These are phyloP conservation scores for Tarenaya hassleriana DNA, from an alignment of 345 rosid species.

Conservation along the genomic window DNA sequence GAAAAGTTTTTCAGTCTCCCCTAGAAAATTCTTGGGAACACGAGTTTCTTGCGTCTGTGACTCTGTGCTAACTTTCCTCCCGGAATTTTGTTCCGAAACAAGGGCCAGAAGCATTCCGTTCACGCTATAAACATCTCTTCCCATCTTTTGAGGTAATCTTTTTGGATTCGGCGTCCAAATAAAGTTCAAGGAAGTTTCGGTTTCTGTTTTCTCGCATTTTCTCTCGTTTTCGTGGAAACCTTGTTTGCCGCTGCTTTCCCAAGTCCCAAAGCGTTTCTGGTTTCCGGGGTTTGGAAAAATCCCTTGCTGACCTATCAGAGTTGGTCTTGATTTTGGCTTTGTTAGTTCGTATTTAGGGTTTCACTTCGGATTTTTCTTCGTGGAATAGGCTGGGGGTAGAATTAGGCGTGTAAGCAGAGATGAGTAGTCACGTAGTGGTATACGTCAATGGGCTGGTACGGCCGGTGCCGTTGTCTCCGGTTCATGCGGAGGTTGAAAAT, in stretches of 20 bases:
- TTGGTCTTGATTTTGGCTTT: conserved; percentile 9
- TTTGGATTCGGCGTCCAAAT: conserved; percentile 2
- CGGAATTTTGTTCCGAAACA: conserved; percentile 17
- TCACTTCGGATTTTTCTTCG: conserved; percentile 5
- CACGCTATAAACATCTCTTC: conserved; percentile 1
- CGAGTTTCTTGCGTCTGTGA: not conserved
- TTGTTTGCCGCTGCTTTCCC: conserved; percentile 26
- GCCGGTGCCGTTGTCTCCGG: conserved; percentile 26
- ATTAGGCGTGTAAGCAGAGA: conserved; percentile 21
- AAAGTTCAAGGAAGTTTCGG: not conserved
- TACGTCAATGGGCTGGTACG: conserved; percentile 49
- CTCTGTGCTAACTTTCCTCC: no score
- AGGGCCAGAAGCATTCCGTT: not conserved
- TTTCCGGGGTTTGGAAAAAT: not conserved
- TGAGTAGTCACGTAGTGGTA: conserved; percentile 63
- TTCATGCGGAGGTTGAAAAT: conserved; percentile 26
- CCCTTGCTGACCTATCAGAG: conserved; percentile 1
- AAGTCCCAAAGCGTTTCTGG: conserved; percentile 18
- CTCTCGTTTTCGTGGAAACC: conserved; percentile 20
- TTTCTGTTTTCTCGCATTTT: no score
- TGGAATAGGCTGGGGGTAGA: conserved; percentile 13
- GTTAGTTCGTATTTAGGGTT: not conserved
- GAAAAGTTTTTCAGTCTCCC: conserved; percentile 22
- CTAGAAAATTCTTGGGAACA: conserved; percentile 17
- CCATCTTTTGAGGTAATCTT: conserved; percentile 20